Conservation (phyloP, 495 filamentous ascomycete species). For the Daldinia caldariorum region DNA sequence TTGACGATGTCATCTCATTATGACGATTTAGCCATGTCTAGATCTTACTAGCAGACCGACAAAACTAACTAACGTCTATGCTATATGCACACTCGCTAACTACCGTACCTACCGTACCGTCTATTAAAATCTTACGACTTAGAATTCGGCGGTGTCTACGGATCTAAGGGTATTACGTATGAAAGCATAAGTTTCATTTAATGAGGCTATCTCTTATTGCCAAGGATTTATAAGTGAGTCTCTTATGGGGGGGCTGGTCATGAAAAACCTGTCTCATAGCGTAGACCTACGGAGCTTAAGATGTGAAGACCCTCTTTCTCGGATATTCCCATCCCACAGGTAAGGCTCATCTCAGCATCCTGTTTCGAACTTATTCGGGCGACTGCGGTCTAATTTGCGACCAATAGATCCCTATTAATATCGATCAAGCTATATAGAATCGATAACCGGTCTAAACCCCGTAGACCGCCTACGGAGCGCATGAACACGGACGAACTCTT, state of each 20-base stretch:
- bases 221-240: slow-evolving; percentile 33
- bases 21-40: not conserved
- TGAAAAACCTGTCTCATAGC: slow-evolving; percentile 26
- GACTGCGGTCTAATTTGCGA: slow-evolving; percentile 12
- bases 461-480: slow-evolving; percentile 11
- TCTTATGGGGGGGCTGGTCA: slow-evolving; percentile 34
- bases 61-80: not conserved
- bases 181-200: slow-evolving; percentile 42
- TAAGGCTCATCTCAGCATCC: slow-evolving; percentile 38
- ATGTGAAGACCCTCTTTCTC: slow-evolving; percentile 36
- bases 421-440: slow-evolving; percentile 12
- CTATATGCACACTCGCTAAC: not conserved
- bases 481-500: slow-evolving; percentile 5
- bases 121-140: slow-evolving; percentile 3
- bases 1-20: slow-evolving; percentile 1
- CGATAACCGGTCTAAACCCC: slow-evolving; percentile 6
- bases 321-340: slow-evolving; percentile 42
- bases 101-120: not conserved
- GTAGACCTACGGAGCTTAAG: slow-evolving; percentile 27
- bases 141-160: slow-evolving; percentile 1
- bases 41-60: slow-evolving; percentile 3
- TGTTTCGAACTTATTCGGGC: slow-evolving; percentile 17
- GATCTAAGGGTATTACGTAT: slow-evolving; percentile 35
- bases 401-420: slow-evolving; percentile 19
- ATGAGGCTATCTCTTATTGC: slow-evolving; percentile 42